A percentile compares a stretch with the other conserved stretches of the same genome.
These are phyloP conservation scores for Fraxinus cuspidata DNA, from an alignment of 257 asterid species.

Conservation along the genomic window DNA sequence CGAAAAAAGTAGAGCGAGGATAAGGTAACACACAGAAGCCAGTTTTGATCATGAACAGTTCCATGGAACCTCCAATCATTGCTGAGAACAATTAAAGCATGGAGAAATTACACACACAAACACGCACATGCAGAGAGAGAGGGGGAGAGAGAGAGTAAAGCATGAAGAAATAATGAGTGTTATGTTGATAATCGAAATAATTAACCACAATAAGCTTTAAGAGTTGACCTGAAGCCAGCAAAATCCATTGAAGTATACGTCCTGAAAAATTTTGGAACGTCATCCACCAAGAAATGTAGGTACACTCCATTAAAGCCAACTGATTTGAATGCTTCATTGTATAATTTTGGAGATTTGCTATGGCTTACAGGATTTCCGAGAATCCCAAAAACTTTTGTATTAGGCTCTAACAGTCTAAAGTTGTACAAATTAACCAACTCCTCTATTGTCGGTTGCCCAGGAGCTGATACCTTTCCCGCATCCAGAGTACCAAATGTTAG, in stretches of 20 bases:
- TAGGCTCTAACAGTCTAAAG: conserved; percentile 74
- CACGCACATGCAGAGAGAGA: too few relatives aligned
- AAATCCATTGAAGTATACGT: conserved; percentile 83
- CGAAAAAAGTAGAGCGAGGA: conserved; percentile 25
- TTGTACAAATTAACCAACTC: conserved; percentile 79
- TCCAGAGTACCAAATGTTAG: conserved; percentile 92
- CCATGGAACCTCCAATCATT: background rate
- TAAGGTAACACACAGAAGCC: conserved; percentile 85
- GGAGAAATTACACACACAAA: too few relatives aligned
- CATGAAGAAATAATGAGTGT: background rate
- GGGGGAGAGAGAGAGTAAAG: background rate
- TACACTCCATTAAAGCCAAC: conserved; percentile 76
- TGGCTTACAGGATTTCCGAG: conserved; percentile 95
- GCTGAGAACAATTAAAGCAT: background rate
- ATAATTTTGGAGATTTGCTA: conserved; percentile 91
- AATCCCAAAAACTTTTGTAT: conserved; percentile 81
- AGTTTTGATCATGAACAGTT: conserved; percentile 85
- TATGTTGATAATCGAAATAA: background rate
- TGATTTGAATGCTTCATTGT: conserved; percentile 74
- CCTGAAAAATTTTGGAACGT: conserved; percentile 52
- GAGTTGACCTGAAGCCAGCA: conserved; percentile 83
- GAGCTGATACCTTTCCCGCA: conserved; percentile 87
- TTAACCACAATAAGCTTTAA: background rate
- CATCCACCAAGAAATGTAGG: conserved; percentile 84
- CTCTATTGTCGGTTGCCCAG: conserved; percentile 95